Conservation (phyloP, 2,329 filamentous ascomycete genomes). For the Metarhizium brunneum region DNA sequence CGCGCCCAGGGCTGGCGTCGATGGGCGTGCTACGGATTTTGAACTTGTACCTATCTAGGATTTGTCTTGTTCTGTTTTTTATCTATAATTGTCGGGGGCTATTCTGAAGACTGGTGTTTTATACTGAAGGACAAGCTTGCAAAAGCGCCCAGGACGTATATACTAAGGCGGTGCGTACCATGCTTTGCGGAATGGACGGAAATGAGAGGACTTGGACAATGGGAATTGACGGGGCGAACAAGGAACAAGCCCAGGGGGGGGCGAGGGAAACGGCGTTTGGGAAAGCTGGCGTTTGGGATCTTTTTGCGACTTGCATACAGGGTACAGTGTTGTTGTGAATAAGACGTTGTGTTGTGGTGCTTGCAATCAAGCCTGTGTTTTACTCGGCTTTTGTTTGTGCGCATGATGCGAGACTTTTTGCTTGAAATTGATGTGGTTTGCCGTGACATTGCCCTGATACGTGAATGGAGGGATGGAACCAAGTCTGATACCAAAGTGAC, state of each 20-base stretch:
- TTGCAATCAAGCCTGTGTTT: background rate
- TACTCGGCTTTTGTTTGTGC: background rate
- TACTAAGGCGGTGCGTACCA: background rate
- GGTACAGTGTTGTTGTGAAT: background rate
- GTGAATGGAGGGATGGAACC: too few relatives aligned
- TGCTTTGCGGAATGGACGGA: background rate
- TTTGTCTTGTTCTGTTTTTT: background rate
- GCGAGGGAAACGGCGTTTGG: background rate
- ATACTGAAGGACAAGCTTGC: conserved; percentile 1
- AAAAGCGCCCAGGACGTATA: background rate
- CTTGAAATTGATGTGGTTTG: too few relatives aligned
- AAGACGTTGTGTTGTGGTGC: background rate
- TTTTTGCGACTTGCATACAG: background rate
- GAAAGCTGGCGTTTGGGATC: background rate
- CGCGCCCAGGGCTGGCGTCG: background rate
- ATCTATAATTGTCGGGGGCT: background rate
- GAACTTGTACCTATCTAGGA: background rate
- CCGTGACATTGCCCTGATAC: too few relatives aligned
- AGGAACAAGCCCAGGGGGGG: background rate
- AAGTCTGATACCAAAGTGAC: too few relatives aligned
- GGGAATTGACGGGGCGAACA: background rate
- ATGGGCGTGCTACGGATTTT: background rate
- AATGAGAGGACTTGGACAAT: background rate
- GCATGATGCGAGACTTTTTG: background rate
- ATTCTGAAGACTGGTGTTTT: background rate